Conservation (phyloP, 2,329 filamentous ascomycete genomes). For the Biscogniauxia marginata region DNA sequence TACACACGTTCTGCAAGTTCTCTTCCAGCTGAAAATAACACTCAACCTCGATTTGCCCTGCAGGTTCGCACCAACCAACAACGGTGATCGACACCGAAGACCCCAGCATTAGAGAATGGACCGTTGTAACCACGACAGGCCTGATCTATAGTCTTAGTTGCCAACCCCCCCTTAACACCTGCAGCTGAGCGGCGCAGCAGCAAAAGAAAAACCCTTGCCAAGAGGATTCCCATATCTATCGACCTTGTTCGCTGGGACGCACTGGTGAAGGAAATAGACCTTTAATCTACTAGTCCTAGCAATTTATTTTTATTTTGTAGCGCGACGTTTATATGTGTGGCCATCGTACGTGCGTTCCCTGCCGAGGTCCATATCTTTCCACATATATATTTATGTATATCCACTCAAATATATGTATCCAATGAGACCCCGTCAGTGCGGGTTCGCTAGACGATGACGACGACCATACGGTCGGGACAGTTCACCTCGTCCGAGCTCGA, state of each 20-base stretch:
- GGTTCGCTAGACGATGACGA: not conserved
- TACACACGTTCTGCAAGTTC: too few relatives aligned
- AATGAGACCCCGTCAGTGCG: not conserved
- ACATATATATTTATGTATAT: not conserved
- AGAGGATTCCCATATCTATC: not conserved
- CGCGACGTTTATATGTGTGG: not conserved
- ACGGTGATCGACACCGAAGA: not conserved
- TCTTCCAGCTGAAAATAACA: too few relatives aligned
- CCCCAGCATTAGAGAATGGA: not conserved
- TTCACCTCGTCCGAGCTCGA: not conserved
- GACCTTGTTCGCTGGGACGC: not conserved
- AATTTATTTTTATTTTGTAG: not conserved
- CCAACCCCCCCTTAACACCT: not conserved
- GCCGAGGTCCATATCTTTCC: not conserved
- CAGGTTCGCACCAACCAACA: not conserved
- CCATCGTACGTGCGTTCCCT: not conserved
- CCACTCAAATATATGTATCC: not conserved
- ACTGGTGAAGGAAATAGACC: too few relatives aligned
- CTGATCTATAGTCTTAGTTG: too few relatives aligned
- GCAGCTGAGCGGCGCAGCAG: not conserved
- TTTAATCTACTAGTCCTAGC: too few relatives aligned
- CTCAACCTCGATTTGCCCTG: not conserved
- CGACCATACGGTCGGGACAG: not conserved
- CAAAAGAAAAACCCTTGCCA: not conserved
- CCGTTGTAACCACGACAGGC: too few relatives aligned